Evolutionary conservation across 495 filamentous ascomycete genomes (phyloP).

Genomic region (Penicillium riverlandense): DNA sequence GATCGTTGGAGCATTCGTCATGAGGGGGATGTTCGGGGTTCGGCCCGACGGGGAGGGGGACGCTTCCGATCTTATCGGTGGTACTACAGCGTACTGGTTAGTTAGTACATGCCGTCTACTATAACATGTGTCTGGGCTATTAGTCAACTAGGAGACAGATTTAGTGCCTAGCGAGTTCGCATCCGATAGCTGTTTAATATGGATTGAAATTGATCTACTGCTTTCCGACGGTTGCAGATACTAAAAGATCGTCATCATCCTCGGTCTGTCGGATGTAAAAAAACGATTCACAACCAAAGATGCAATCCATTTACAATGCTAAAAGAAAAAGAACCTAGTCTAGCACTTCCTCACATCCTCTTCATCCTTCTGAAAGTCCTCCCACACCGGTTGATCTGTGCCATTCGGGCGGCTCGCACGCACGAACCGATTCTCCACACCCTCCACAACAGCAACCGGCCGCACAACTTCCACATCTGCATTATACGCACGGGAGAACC

Average conservation of each 20-base stretch:
- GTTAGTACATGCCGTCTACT: too few species aligned
- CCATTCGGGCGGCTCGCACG: slow-evolving; percentile 38
- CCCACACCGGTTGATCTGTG: slow-evolving; percentile 26
- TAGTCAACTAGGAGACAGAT: too few species aligned
- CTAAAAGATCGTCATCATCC: too few species aligned
- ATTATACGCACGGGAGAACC: slow-evolving; percentile 32
- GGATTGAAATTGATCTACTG: neutral
- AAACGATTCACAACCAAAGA: too few species aligned
- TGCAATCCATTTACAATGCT: too few species aligned
- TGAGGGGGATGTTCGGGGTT: neutral
- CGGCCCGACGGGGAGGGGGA: neutral
- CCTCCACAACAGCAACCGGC: slow-evolving; percentile 29
- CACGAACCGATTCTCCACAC: slow-evolving; percentile 33
- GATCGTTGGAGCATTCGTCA: neutral
- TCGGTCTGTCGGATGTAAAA: neutral
- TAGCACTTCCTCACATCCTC: slow-evolving; percentile 19
- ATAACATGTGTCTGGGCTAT: too few species aligned
- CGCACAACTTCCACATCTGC: slow-evolving; percentile 35
- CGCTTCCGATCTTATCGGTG: neutral
- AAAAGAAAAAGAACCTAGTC: neutral
- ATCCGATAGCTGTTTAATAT: neutral
- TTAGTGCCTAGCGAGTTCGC: neutral
- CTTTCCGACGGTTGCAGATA: neutral
- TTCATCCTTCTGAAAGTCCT: slow-evolving; percentile 23
- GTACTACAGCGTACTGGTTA: too few species aligned